Conservation (phyloP, 2,329 filamentous ascomycete species). For the Calonectria leucothoes region DNA sequence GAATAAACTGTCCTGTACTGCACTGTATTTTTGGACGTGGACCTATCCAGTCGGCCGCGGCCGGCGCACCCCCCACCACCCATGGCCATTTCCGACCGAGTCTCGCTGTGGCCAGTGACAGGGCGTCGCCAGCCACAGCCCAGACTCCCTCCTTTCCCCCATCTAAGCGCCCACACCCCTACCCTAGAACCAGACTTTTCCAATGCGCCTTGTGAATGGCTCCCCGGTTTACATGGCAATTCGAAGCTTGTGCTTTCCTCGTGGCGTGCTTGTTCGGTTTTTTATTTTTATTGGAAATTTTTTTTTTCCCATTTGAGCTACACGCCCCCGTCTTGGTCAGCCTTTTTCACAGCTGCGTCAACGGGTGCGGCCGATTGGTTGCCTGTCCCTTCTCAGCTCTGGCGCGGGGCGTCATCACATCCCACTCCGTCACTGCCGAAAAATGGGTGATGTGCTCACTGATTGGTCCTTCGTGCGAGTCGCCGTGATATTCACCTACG, state of each 20-base stretch:
- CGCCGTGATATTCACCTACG: background rate
- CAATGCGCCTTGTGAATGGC: background rate
- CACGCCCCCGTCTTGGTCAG: background rate
- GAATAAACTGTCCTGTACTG: too few relatives aligned
- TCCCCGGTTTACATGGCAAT: background rate
- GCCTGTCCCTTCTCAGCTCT: background rate
- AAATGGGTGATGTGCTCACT: background rate
- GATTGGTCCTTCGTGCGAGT: background rate
- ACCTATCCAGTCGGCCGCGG: background rate
- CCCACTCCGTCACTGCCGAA: background rate
- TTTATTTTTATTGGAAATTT: too few relatives aligned
- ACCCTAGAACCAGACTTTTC: constrained; percentile 7
- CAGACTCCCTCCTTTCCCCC: too few relatives aligned
- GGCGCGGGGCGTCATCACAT: constrained; percentile 11
- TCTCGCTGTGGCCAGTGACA: constrained; percentile 1
- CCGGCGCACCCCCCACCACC: constrained; percentile 2
- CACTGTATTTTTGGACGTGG: background rate
- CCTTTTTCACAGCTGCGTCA: background rate
- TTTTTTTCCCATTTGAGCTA: too few relatives aligned
- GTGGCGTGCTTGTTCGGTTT: too few relatives aligned
- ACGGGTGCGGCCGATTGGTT: constrained; percentile 8
- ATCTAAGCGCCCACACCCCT: constrained; percentile 14
- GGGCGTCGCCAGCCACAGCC: background rate
- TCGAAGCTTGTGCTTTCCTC: background rate
- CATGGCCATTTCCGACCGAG: background rate